Evolutionary conservation across 306 rosid genomes (phyloP).

Genomic region (Ziziphus jujuba): DNA sequence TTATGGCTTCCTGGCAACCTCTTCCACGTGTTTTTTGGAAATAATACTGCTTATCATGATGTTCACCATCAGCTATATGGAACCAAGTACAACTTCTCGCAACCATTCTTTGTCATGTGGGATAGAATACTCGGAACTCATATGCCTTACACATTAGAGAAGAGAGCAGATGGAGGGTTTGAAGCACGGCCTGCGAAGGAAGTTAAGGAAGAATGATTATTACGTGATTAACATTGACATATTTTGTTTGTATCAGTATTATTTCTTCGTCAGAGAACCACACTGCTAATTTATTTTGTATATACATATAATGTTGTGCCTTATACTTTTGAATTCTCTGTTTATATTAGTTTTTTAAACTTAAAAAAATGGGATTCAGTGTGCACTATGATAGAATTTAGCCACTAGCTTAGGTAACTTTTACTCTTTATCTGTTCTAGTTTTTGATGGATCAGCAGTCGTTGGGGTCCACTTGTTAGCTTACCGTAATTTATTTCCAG

Average conservation of each 20-base stretch:
- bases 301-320: slow-evolving; percentile 52
- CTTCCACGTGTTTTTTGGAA: slow-evolving; percentile 69
- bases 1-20: slow-evolving; percentile 88
- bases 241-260: slow-evolving; percentile 54
- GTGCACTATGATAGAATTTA: background rate
- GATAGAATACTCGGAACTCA: slow-evolving; percentile 80
- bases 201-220: slow-evolving; percentile 57
- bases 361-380: slow-evolving; percentile 34
- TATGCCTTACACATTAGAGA: slow-evolving; percentile 88
- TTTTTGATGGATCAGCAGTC: background rate
- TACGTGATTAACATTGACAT: slow-evolving; percentile 30
- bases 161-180: slow-evolving; percentile 75
- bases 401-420: background rate
- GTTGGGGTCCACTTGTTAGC: too few relatives aligned
- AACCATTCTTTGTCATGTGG: slow-evolving; percentile 93
- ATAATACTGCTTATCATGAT: slow-evolving; percentile 91
- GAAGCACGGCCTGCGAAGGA: slow-evolving; percentile 65
- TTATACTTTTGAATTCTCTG: slow-evolving; percentile 36
- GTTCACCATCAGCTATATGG: slow-evolving; percentile 97
- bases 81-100: slow-evolving; percentile 89
- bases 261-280: slow-evolving; percentile 34
- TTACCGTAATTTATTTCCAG: too few relatives aligned
- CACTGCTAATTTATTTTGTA: slow-evolving; percentile 55
- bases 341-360: slow-evolving; percentile 25
- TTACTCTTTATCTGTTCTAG: background rate